phyloP scores from a whole-genome alignment of 2,329 filamentous ascomycete genomes.

The Teratosphaeria nubilosa region DNA sequence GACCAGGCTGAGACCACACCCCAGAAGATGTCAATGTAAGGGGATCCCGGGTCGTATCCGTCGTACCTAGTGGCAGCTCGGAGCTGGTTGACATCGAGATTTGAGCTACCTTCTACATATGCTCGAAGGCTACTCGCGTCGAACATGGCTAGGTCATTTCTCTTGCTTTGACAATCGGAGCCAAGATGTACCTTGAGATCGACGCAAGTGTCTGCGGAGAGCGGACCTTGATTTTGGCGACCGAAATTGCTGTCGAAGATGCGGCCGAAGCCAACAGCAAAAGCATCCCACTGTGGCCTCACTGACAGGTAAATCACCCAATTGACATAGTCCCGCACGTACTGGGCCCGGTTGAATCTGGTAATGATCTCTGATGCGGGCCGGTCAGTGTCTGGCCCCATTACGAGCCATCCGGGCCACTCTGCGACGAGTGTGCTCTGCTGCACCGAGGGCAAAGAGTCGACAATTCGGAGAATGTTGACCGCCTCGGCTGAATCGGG shows the following conservation, averaged over 20 bases:
- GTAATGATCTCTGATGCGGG: slow-evolving; percentile 53
- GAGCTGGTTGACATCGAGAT: slow-evolving; percentile 68
- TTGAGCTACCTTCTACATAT: slow-evolving; percentile 71
- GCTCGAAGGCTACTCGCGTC: slow-evolving; percentile 61
- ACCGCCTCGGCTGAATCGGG: background rate
- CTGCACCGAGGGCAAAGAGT: background rate
- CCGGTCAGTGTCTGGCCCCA: slow-evolving; percentile 21
- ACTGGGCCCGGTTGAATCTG: slow-evolving; percentile 64
- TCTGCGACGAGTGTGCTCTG: background rate
- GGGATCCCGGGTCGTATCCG: slow-evolving; percentile 62
- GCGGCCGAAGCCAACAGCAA: slow-evolving; percentile 62
- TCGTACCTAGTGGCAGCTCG: slow-evolving; percentile 66
- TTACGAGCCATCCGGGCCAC: slow-evolving; percentile 48
- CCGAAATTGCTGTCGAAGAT: slow-evolving; percentile 8
- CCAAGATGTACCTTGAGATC: background rate
- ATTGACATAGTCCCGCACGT: slow-evolving; percentile 72
- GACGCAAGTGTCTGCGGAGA: background rate
- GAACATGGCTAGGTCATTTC: slow-evolving; percentile 27
- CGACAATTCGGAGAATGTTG: background rate
- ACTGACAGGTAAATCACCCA: slow-evolving; percentile 76
- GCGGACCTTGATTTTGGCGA: background rate
- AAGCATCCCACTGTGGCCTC: slow-evolving; percentile 66
- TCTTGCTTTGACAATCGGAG: background rate
- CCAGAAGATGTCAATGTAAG: slow-evolving; percentile 74
- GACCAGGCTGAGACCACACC: slow-evolving; percentile 59